Percentiles rank a stretch among this genome's conserved stretches.
phyloP scores from a whole-genome alignment of 2,329 filamentous ascomycete species.

The Hymenoscyphus scutula region DNA sequence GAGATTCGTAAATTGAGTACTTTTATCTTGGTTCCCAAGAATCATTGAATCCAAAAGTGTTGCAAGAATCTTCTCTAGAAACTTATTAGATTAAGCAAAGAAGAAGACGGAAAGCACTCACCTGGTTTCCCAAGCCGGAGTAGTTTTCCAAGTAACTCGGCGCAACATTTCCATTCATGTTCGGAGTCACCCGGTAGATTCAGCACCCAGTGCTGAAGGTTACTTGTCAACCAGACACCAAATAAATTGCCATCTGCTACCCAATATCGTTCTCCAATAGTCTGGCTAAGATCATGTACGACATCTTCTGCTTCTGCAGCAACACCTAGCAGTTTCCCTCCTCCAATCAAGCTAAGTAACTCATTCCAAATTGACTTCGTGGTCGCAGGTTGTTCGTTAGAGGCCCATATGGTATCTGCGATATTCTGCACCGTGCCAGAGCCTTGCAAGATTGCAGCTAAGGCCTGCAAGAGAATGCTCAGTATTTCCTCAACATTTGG shows the following conservation, averaged over 20 bases:
- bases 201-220: constrained; percentile 31
- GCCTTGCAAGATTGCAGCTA: constrained; percentile 44
- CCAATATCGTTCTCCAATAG: constrained; percentile 32
- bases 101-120: constrained; percentile 13
- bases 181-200: constrained; percentile 21
- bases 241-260: constrained; percentile 33
- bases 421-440: constrained; percentile 43
- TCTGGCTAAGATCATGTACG: constrained; percentile 34
- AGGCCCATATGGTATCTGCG: constrained; percentile 42
- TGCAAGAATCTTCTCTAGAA: constrained; percentile 30
- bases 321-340: constrained; percentile 57
- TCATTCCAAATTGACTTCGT: constrained; percentile 62
- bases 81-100: constrained; percentile 13
- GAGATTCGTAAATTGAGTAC: constrained; percentile 27
- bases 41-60: constrained; percentile 28
- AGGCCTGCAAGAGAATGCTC: constrained; percentile 42
- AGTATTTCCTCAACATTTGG: constrained; percentile 37
- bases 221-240: constrained; percentile 34
- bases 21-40: constrained; percentile 23
- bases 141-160: constrained; percentile 33
- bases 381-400: constrained; percentile 39
- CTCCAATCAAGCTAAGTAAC: constrained; percentile 54
- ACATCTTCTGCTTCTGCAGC: constrained; percentile 52
- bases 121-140: constrained; percentile 35
- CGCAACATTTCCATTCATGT: constrained; percentile 29